phyloP scores from a whole-genome alignment of 257 asterid genomes.

The Solanum clarkiae region DNA sequence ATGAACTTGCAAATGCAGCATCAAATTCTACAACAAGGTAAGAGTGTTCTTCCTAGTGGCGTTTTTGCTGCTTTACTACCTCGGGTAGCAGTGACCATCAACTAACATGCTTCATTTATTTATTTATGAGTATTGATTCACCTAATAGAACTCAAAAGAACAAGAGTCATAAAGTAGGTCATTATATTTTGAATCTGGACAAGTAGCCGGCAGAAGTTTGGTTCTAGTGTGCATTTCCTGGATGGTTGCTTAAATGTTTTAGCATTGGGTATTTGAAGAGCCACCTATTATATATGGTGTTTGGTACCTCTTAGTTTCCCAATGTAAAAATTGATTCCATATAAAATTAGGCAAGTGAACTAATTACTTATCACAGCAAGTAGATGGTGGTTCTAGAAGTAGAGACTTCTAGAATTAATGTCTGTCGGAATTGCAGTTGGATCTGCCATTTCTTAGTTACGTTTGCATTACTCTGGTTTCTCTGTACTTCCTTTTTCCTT shows the following conservation, averaged over 20 bases:
- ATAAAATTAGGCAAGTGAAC: background rate
- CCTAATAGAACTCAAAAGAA: background rate
- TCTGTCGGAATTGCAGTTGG: background rate
- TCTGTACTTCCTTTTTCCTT: background rate
- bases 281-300: background rate
- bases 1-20: constrained; percentile 39
- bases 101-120: background rate
- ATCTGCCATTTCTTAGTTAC: background rate
- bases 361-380: background rate
- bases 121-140: background rate
- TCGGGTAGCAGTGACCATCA: background rate
- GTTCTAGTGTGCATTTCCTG: background rate
- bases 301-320: background rate
- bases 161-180: background rate
- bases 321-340: background rate
- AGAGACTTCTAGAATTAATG: background rate
- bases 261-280: background rate
- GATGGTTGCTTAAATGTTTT: background rate
- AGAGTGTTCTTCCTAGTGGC: background rate
- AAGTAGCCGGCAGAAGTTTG: background rate
- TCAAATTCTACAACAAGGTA: constrained; percentile 58
- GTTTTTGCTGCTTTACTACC: background rate
- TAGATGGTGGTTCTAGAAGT: background rate
- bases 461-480: background rate
- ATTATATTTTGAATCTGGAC: background rate